Base-by-base conservation (phyloP, 306 rosid species). In the Quercus suber region DNA sequence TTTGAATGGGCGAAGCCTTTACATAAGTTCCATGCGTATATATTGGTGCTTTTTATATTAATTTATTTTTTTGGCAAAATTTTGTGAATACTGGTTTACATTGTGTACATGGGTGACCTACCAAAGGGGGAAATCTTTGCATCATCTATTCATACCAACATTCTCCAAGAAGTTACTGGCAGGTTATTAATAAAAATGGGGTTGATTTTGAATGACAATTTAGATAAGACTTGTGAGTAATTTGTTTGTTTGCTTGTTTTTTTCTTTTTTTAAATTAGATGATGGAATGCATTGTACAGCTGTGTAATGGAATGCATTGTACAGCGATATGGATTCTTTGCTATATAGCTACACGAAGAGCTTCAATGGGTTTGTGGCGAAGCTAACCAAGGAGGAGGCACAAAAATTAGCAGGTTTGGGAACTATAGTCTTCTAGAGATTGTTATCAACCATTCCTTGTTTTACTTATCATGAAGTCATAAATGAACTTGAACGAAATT, bases 21-120 rank as follows among this genome's bases (percentile, higher is more conserved):
- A 12, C 5, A 49, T 0, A 49, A 49, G 17, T 49, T 49, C 53
- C 53, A 49, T 49, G 4, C 17, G 1, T 49, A 49, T 49, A 13
- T 49, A 12, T 49, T 3, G 53, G 53, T 49, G 17, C 53, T 3
- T 49, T 49, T 49, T 49, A 12, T 49, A 49, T 49, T 49, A 10
- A 10, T 49, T 49, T 49, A 1, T 49, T 49, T 49, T 45, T 49
- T 35, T 1, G 17, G 5, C 1, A 12, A 49, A 4, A 41, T 77
- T 25, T 73, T 77, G 1, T 25, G 45, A 64, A 45, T 71, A 10
- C 79, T 81, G 84, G 63, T 69, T 1, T 87, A 81, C 43, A 79
- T 87, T 69, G 86, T 84, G 15, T 84, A 87, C 78, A 76, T 87
- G 86, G 86, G 90, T 11, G 80, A 69, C 51, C 79, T 79, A 56